These are phyloP conservation scores for Fusarium floridanum DNA, from an alignment of 2,329 filamentous ascomycete species.

Conservation along the genomic window DNA sequence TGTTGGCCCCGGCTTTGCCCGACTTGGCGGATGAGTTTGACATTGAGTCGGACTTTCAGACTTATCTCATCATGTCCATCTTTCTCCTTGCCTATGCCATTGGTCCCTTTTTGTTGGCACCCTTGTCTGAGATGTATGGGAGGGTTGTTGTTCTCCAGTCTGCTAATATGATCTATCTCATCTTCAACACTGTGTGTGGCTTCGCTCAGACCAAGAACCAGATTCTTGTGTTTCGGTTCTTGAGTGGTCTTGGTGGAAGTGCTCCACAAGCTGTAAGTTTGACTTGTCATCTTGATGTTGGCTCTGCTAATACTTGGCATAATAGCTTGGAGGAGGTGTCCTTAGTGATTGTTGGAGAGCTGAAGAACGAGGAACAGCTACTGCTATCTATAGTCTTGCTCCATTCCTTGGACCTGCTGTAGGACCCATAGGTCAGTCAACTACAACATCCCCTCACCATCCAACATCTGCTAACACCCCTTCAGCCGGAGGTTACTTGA, in stretches of 20 bases:
- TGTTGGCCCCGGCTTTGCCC: slow-evolving; percentile 62
- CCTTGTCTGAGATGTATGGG: slow-evolving; percentile 65
- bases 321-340: slow-evolving; percentile 58
- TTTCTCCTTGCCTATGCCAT: slow-evolving; percentile 70
- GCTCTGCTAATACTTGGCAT: background rate
- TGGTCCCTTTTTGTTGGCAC: slow-evolving; percentile 65
- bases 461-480: background rate
- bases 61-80: slow-evolving; percentile 68
- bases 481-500: slow-evolving; percentile 55
- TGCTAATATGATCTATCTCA: slow-evolving; percentile 64
- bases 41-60: slow-evolving; percentile 57
- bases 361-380: slow-evolving; percentile 54
- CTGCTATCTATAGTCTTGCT: slow-evolving; percentile 52
- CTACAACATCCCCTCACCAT: background rate
- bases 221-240: slow-evolving; percentile 63
- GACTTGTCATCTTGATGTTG: accelerated
- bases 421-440: slow-evolving; percentile 54
- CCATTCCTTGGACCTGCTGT: slow-evolving; percentile 60
- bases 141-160: slow-evolving; percentile 59
- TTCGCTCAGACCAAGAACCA: slow-evolving; percentile 60
- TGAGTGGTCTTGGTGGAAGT: slow-evolving; percentile 61
- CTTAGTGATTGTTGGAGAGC: slow-evolving; percentile 62
- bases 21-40: slow-evolving; percentile 59
- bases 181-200: slow-evolving; percentile 67
- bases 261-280: slow-evolving; percentile 58